Base-by-base conservation (phyloP, 257 asterid species). In the Solanum chiquidenum region DNA sequence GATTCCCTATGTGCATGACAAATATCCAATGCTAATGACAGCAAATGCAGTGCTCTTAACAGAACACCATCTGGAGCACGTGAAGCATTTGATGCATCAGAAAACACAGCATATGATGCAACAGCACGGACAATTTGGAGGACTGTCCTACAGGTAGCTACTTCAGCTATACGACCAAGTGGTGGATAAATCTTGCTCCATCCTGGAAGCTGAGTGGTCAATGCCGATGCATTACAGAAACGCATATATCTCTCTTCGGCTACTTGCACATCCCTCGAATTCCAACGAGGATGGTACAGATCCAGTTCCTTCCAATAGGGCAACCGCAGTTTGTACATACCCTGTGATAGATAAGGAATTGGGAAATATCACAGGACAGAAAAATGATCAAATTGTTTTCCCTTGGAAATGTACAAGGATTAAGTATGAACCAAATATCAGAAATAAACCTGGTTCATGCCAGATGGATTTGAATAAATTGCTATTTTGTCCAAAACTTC, bases 261-360 rank as follows among this genome's bases (percentile, higher is more conserved):
- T 25, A 92, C 94, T 91, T 97, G 99, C 82, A 93, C 92, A 85
- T 97, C 99, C 92, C 98, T 94, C 49, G 93, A 93, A 91, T 90
- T 97, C 98, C 98, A 97, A 66, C 99, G 99, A 86, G 98, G 99
- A 87, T 97, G 99, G 90, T 97, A 96, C 86, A 97, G 90, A 93
- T 97, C 99, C 79, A 97, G 94, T 88, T 97, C 99, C 92, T 94
- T 97, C 99, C 99, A 97, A 89, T 90, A 91, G 11, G 86, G 88
- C 73, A 91, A 16, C 72, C 95, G 92, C 91, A 97, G 92, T 92
- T 93, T 97, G 90, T 97, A 96, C 96, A 92, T 94, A 66, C 99
- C 99, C 99, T 97, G 92, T 38, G 86, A 86, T 71, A 86, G 88
- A 88, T 68, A 83, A 82, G 90, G 77, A 84, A 84, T 86, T 86